Base-by-base conservation (phyloP, 2,329 filamentous ascomycete species). In the Seiridium cupressi region DNA sequence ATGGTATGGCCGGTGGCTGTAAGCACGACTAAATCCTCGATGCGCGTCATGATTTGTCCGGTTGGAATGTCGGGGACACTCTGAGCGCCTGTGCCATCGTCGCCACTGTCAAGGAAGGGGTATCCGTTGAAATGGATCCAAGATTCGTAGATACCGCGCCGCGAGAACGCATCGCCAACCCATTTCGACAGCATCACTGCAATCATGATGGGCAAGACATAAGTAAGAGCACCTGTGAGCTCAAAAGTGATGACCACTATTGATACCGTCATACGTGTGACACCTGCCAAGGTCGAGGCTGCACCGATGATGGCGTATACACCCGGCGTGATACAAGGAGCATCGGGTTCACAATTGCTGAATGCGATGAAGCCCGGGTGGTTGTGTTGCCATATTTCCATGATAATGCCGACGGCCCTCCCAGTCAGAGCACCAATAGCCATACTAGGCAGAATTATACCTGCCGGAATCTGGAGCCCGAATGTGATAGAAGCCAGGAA, bases 221-320 rank as follows among this genome's bases (percentile, higher is more conserved):
- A 98, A 1, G 93, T 96, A 35, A 99, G 83, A 1, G 95, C 95
- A 57, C 95, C 95, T 0, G 95, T 99, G 59, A 99, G 88, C 79
- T 99, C 95, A 71, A 99, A 99, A 90, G 97, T 97, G 77, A 99
- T 99, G 69, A 98, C 95, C 4, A 99, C 94, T 66, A 99, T 97
- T 10, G 93, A 97, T 9, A 97, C 93, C 0, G 95, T 99, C 88
- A 99, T 96, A 66, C 94, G 87, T 18, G 94, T 98, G 42, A 96
- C 92, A 53, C 95, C 95, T 5, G 91, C 92, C 1, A 99, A 86
- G n/a, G 94, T 92, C 3, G 95, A 93, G 0, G 95, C 94, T 0
- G 95, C 95, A 40, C 95, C 95, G 63, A 99, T 90, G 68, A 99
- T 96, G 63, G 95, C 95, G 72, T 99, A 99, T 1, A 94, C 96